Conservation (phyloP, 225 moss, liverwort and hornwort genomes). For the Thuidium tamariscinum region DNA sequence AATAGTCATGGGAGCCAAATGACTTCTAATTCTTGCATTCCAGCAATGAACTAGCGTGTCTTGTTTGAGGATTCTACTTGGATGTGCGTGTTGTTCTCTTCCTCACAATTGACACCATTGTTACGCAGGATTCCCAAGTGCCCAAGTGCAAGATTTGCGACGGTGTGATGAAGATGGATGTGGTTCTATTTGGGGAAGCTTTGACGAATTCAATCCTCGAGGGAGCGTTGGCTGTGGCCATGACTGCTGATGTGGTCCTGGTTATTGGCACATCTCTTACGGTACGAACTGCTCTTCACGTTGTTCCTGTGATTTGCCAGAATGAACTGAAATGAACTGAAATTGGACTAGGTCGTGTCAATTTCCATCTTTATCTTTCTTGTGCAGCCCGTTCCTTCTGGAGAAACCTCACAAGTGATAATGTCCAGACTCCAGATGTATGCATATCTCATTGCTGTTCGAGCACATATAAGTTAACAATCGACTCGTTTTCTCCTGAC, state of each 20-base stretch:
- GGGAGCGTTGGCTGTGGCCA: slow-evolving; percentile 21
- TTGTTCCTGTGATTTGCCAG: neutral
- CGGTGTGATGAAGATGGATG: slow-evolving; percentile 38
- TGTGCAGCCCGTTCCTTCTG: neutral
- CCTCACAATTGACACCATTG: neutral
- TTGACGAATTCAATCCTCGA: slow-evolving; percentile 11
- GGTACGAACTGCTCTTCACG: neutral
- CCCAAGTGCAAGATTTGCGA: slow-evolving; percentile 30
- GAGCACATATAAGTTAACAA: neutral
- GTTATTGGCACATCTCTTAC: slow-evolving; percentile 42
- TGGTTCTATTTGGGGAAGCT: slow-evolving; percentile 25
- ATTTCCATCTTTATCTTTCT: neutral
- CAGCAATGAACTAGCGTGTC: neutral
- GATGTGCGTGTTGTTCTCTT: neutral
- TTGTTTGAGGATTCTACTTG: neutral
- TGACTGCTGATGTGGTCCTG: slow-evolving; percentile 25
- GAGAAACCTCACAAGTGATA: neutral
- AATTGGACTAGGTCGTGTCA: neutral
- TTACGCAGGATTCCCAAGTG: slow-evolving; percentile 9
- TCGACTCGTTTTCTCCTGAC: neutral
- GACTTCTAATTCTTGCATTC: neutral
- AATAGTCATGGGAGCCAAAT: neutral
- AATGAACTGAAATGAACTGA: neutral
- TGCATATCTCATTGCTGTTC: neutral
- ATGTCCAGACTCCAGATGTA: neutral